These are phyloP conservation scores for Penicillium ucsense DNA, from an alignment of 495 filamentous ascomycete species.

Conservation along the genomic window DNA sequence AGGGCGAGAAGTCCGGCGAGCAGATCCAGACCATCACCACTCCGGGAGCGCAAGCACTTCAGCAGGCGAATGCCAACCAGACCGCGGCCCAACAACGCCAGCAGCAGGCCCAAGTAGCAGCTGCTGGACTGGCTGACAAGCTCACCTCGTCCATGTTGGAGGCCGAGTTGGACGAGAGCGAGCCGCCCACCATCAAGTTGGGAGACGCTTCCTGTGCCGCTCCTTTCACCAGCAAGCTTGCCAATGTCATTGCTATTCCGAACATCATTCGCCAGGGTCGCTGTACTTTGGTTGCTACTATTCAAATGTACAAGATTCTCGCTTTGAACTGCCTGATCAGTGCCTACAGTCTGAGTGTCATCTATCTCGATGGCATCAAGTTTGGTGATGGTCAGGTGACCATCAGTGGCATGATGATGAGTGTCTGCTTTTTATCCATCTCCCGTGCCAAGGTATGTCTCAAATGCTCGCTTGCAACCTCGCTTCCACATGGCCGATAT, in stretches of 20 bases:
- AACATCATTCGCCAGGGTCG: constrained; percentile 98
- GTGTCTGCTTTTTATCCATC: constrained; percentile 96
- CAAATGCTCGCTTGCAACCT: neutral
- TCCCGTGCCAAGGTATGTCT: constrained; percentile 71
- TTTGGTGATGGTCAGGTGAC: constrained; percentile 98
- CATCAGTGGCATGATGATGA: constrained; percentile 99
- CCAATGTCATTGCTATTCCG: constrained; percentile 92
- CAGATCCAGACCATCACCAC: constrained; percentile 59
- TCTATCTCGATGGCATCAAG: constrained; percentile 98
- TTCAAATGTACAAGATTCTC: constrained; percentile 99
- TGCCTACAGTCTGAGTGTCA: constrained; percentile 91
- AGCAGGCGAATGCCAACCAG: constrained; percentile 42
- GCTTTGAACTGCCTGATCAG: constrained; percentile 97
- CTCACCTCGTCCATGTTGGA: constrained; percentile 86
- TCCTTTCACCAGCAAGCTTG: constrained; percentile 94
- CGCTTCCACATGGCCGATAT: neutral
- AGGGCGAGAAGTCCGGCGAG: constrained; percentile 35
- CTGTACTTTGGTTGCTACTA: constrained; percentile 94
- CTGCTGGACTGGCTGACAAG: constrained; percentile 75
- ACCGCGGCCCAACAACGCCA: constrained; percentile 51
- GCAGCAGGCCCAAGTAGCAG: constrained; percentile 55
- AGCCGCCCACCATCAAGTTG: constrained; percentile 92
- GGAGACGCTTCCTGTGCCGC: constrained; percentile 96
- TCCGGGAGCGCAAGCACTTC: constrained; percentile 58
- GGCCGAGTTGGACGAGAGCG: constrained; percentile 73